Evolutionary conservation across 164 flowering plant species (phyloP), one percentile per base, ranked within the genome.

Genomic region (Pachysandra terminalis): DNA sequence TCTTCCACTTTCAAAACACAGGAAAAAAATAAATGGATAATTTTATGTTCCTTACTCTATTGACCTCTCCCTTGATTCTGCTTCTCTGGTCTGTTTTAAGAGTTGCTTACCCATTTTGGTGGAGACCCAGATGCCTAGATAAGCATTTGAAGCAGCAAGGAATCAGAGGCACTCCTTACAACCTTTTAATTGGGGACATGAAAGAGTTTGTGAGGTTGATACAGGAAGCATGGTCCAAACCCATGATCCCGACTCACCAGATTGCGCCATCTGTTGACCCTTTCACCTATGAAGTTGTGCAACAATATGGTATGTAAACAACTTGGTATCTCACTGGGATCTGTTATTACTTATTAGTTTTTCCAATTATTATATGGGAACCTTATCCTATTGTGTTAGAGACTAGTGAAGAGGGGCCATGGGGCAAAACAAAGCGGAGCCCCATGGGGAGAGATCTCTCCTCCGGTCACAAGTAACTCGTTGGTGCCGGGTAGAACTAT

Each of bases 111-210:
- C 28, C 66, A 40, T 52, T 83, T 37, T 81, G 85, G 87, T 80
- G 81, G 85, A 84, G 52, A 66, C 88, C 90, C 55, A 83, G 67
- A 70, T 54, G 59, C 65, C 68, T 77, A 59, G 82, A 78, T 73
- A 79, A 64, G 76, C 23, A 52, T 0, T 66, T 84, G 26, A 80
- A 61, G 68, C 64, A 71, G 58, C 87, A 84, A 57, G 90, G 86
- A 9, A 70, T 86, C 41, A 59, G 54, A 28, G 86, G 86, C 26
- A 75, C 69, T n/a, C 63, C 80, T 40, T 84, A 83, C 81, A 84
- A 67, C 59, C 66, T 73, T 2, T 24, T 81, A 41, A 19, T 59
- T 32, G 88, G 86, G 3, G 83, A 81, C 79, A 68, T 74, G 77
- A 79, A 73, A 59, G 83, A 76, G 41, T 61, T 26, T n/a, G 66